These are phyloP conservation scores for Dissophora globulifera DNA, from an alignment of 192 early-diverging fungal species.

Conservation along the genomic window DNA sequence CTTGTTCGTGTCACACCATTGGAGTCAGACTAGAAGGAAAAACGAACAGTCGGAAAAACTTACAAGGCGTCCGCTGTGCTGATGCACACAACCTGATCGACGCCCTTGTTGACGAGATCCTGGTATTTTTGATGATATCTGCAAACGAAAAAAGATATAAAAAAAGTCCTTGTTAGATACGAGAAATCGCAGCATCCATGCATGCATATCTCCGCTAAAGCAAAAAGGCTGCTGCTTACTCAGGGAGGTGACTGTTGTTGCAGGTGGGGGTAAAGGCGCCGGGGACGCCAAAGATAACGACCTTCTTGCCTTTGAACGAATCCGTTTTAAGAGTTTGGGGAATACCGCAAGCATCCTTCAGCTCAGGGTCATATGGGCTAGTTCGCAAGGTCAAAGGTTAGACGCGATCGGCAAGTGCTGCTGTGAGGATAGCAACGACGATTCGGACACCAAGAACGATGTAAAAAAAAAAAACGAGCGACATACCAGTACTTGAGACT, in stretches of 20 bases:
- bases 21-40: background rate
- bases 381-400: too few species aligned
- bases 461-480: background rate
- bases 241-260: conserved; percentile 64
- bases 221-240: conserved; percentile 53
- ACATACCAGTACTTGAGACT: conserved; percentile 63
- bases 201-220: too few species aligned
- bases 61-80: conserved; percentile 65
- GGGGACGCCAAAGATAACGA: conserved; percentile 74
- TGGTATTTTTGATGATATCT: conserved; percentile 65
- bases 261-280: conserved; percentile 74
- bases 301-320: conserved; percentile 69
- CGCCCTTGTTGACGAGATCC: conserved; percentile 75
- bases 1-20: background rate
- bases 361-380: conserved; percentile 38
- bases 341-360: conserved; percentile 48
- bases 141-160: background rate
- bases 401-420: too few species aligned
- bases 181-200: too few species aligned
- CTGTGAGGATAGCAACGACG: too few species aligned
- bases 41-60: conserved; percentile 25
- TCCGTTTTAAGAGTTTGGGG: conserved; percentile 53
- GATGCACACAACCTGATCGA: conserved; percentile 75
- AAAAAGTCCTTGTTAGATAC: background rate
- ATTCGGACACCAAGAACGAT: background rate